Evolutionary conservation across 495 filamentous ascomycete genomes (phyloP).

Genomic region (Rhizodiscina lignyota): DNA sequence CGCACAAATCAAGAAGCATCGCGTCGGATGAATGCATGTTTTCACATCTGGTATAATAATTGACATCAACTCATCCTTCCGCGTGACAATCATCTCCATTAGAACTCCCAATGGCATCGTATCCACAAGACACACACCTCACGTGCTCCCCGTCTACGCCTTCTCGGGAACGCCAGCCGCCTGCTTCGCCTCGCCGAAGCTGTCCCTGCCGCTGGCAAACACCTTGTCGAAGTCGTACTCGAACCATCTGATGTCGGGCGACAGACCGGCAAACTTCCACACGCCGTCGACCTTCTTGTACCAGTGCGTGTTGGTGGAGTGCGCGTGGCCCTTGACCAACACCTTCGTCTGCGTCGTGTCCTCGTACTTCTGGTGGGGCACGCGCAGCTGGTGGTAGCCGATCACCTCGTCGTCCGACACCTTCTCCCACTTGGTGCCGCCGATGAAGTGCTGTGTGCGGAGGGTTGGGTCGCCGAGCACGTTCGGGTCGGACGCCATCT

Average conservation of each 20-base stretch:
- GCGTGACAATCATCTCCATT: too few species aligned
- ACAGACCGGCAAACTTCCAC: constrained; percentile 71
- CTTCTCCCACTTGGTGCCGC: constrained; percentile 55
- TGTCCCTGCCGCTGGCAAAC: constrained; percentile 19
- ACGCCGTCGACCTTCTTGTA: constrained; percentile 59
- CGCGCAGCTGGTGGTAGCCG: constrained; percentile 63
- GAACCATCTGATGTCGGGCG: constrained; percentile 52
- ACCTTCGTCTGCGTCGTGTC: constrained; percentile 32
- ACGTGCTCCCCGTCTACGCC: too few species aligned
- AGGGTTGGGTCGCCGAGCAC: constrained; percentile 57
- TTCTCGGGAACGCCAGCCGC: constrained; percentile 4
- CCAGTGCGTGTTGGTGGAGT: constrained; percentile 54
- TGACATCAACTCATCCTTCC: too few species aligned
- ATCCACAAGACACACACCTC: too few species aligned
- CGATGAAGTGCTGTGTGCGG: constrained; percentile 64
- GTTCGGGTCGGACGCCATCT: constrained; percentile 46
- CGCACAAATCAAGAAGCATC: too few species aligned
- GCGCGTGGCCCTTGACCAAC: constrained; percentile 47
- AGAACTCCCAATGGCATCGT: too few species aligned
- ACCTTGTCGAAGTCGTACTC: constrained; percentile 50
- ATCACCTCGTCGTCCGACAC: constrained; percentile 47
- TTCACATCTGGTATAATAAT: too few species aligned
- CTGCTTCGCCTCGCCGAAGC: constrained; percentile 18
- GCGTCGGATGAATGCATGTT: too few species aligned
- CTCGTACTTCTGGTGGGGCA: constrained; percentile 52